Percentiles rank a stretch among this genome's conserved stretches.
These are phyloP conservation scores for Colletotrichum gloeosporioides DNA, from an alignment of 2,329 filamentous ascomycete species.

Conservation along the genomic window DNA sequence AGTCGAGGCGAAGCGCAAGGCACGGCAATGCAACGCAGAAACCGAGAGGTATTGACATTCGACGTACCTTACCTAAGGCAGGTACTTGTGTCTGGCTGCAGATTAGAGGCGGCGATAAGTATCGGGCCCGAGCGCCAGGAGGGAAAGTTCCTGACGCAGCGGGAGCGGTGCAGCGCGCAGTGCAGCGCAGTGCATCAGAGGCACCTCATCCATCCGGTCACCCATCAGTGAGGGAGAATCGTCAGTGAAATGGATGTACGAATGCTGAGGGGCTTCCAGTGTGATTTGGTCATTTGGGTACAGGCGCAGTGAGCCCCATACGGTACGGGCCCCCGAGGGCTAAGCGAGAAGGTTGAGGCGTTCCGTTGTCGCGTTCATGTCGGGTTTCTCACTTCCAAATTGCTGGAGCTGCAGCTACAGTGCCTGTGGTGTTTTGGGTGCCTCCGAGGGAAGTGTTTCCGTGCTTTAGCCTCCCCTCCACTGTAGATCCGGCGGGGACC, in stretches of 20 bases:
- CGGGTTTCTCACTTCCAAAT: neutral
- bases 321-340: neutral
- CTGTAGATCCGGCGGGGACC: slow-evolving; percentile 11
- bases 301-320: neutral
- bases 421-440: neutral
- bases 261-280: neutral
- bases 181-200: neutral
- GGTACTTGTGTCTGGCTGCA: neutral
- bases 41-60: neutral
- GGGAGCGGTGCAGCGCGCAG: neutral
- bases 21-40: neutral
- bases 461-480: slow-evolving; percentile 13
- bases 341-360: neutral
- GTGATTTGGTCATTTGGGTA: neutral
- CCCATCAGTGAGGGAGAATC: neutral
- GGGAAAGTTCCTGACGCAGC: neutral
- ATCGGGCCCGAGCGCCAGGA: neutral
- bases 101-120: neutral
- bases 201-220: neutral
- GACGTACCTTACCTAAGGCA: slow-evolving; percentile 4
- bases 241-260: neutral
- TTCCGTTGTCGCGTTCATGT: neutral
- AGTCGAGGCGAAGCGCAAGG: neutral
- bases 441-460: slow-evolving; percentile 1
- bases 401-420: neutral